These are phyloP conservation scores for Wickerhamomyces sp. DNA, from an alignment of 1,139 yeast genomes.

Conservation along the genomic window DNA sequence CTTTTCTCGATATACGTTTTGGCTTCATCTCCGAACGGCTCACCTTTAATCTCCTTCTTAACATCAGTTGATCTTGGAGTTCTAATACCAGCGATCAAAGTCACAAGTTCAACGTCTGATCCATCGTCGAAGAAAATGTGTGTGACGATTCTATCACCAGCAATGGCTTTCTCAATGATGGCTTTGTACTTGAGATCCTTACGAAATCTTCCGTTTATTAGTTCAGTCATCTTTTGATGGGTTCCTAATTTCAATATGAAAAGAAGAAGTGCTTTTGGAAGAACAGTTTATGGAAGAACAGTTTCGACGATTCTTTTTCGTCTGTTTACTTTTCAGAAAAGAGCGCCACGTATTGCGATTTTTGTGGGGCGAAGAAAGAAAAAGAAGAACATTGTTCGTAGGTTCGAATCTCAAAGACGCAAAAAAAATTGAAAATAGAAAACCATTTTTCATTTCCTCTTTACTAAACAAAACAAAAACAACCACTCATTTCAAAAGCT, in stretches of 20 bases:
- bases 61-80: constrained; percentile 58
- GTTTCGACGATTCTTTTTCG: too few relatives aligned
- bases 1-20: constrained; percentile 63
- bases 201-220: constrained; percentile 22
- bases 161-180: constrained; percentile 68
- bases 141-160: constrained; percentile 62
- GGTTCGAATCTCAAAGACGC: too few relatives aligned
- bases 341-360: too few relatives aligned
- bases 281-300: too few relatives aligned
- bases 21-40: constrained; percentile 61
- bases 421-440: too few relatives aligned
- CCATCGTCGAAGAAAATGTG: constrained; percentile 46
- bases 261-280: too few relatives aligned
- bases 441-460: too few relatives aligned
- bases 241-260: too few relatives aligned
- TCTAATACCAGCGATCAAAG: constrained; percentile 68
- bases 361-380: too few relatives aligned
- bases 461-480: too few relatives aligned
- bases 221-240: constrained; percentile 6
- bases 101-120: constrained; percentile 47
- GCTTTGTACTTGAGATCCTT: constrained; percentile 32
- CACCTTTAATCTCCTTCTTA: constrained; percentile 28
- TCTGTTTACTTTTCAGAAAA: too few relatives aligned
- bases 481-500: constrained; percentile 5
- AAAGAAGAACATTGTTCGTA: too few relatives aligned